Base-by-base conservation (phyloP, 2,329 filamentous ascomycete genomes). In the Pseudocercospora macadamiae region DNA sequence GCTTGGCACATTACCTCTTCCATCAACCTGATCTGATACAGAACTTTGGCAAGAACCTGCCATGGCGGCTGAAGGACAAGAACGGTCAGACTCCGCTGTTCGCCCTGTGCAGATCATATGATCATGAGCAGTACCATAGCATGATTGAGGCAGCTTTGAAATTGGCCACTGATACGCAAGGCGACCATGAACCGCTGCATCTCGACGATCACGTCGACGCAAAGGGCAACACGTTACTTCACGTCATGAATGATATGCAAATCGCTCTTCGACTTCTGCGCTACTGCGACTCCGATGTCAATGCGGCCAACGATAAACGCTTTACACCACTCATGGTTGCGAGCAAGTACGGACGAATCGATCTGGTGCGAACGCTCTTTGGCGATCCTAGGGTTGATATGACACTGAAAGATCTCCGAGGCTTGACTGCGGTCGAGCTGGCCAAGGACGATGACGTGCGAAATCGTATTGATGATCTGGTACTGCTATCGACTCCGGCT, bases 71-170 rank as follows among this genome's bases (percentile, higher is more conserved):
- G 74, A 91, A 89, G 66, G 95, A 99, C 75, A 96, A 92, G 73
- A 97, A 97, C 71, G 95, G 95, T 0, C 95, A 97, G 75, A 99
- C 96, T n/a, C 96, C 95, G 1, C 79, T 99, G 7, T 97, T 99
- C 73, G 95, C 95, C 1, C 81, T 97, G 1, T 97, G 93, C 73
- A 86, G 95, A 67, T 97, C 92, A 0, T 99, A 99, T 70, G 95
- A 99, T 71, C 92, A 99, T 73, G 83, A 87, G 1, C 83, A 93
- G 66, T 99, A 99, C 75, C 84, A 86, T 54, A 79, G 82, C 47
- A 97, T 99, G 95, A 90, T 99, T 0, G 87, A 90, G 65, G 84
- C 87, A 60, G 95, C 90, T 3, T 79, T 99, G 34, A 81, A 86
- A 28, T 86, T 89, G 44, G 92, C 95, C 2, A 88, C 87, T 54